phyloP scores from a whole-genome alignment of 139 green algal genomes.

The Eudorina sp. region DNA sequence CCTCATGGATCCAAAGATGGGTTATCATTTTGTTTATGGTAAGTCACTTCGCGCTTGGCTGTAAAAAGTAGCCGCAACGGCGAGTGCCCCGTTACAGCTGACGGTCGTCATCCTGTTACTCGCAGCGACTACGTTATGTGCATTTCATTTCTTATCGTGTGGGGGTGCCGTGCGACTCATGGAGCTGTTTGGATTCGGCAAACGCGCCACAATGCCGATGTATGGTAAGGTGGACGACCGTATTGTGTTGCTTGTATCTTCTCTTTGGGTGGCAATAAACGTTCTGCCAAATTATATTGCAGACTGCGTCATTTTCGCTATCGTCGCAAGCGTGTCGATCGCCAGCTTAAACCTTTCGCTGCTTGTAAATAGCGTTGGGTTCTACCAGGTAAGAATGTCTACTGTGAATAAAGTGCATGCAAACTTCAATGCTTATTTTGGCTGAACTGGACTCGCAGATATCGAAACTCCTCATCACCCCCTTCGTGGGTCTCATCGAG shows the following conservation, averaged over 20 bases:
- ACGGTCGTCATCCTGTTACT: not conserved
- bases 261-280: not conserved
- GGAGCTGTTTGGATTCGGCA: constrained; percentile 55
- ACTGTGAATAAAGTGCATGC: not conserved
- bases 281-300: not conserved
- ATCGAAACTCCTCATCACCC: constrained; percentile 97
- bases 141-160: constrained; percentile 72
- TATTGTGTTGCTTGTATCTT: not conserved
- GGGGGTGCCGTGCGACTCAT: constrained; percentile 47
- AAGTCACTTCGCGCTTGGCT: constrained; percentile 6
- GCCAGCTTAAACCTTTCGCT: constrained; percentile 73
- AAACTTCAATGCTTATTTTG: not conserved
- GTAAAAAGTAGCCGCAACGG: not conserved
- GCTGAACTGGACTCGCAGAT: constrained; percentile 69
- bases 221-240: not conserved
- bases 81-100: not conserved
- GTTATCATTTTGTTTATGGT: constrained; percentile 77
- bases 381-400: constrained; percentile 70
- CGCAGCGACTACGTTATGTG: constrained; percentile 73
- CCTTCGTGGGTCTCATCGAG: constrained; percentile 92
- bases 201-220: constrained; percentile 53
- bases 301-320: constrained; percentile 71
- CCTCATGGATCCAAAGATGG: constrained; percentile 70
- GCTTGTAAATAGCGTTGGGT: constrained; percentile 76
- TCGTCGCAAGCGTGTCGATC: constrained; percentile 72